These are phyloP conservation scores for Amaranthus hypochondriacus DNA, from an alignment of 148 eudicot species.

Conservation along the genomic window DNA sequence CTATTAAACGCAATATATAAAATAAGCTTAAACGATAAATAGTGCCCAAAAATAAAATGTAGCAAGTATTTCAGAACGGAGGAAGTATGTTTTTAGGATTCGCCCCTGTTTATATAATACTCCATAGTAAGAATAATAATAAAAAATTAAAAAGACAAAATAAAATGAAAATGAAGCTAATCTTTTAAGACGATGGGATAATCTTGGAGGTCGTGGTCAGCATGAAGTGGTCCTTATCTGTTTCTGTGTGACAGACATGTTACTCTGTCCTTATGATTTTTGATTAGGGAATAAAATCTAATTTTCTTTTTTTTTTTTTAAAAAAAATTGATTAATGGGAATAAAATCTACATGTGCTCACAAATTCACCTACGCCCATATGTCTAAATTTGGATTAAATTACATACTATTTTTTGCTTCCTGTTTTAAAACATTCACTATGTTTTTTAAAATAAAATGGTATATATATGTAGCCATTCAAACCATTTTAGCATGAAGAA, in stretches of 20 bases:
- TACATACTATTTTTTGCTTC: background rate
- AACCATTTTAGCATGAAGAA: too few species aligned
- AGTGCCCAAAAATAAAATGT: too few species aligned
- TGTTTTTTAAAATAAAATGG: background rate
- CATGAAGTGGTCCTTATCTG: conserved; percentile 12
- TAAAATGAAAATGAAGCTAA: too few species aligned
- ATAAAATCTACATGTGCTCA: background rate
- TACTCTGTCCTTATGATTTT: conserved; percentile 15
- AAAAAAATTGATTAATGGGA: background rate
- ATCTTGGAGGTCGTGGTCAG: conserved; percentile 8
- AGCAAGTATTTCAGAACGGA: too few species aligned
- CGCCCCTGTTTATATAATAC: too few species aligned
- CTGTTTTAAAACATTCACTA: background rate
- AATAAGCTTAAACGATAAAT: too few species aligned
- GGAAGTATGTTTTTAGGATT: too few species aligned
- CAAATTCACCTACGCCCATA: background rate
- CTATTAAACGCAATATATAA: too few species aligned
- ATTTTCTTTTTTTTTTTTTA: background rate
- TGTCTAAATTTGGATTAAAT: background rate
- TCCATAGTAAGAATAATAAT: too few species aligned
- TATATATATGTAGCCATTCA: background rate
- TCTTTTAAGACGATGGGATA: too few species aligned
- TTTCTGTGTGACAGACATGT: conserved; percentile 16
- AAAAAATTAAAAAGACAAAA: too few species aligned
- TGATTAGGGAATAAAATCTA: conserved; percentile 1